Evolutionary conservation across 2,329 filamentous ascomycete species (phyloP), one percentile per base, ranked within the genome.

Genomic region (Colletotrichum siamense): DNA sequence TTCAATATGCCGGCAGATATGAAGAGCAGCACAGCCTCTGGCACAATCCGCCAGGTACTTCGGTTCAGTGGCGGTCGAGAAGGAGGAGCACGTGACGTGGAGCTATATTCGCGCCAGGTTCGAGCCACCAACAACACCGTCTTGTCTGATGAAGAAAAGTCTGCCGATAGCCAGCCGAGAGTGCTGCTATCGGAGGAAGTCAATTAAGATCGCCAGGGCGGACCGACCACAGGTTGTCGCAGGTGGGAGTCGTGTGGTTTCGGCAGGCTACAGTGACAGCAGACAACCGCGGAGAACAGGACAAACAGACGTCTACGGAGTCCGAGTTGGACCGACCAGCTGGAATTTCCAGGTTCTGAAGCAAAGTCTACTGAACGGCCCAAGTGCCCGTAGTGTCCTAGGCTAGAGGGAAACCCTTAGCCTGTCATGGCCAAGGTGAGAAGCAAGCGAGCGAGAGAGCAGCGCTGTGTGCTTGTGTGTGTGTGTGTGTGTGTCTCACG

Each of bases 41-140:
- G 92, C 9, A 87, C 83, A 28, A 92, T 90, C 8, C 86, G 86
- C 72, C 92, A 95, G 82, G 83, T 85, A 3, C 90, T 94, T 77
- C 82, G 79, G 8, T 91, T 94, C 77, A 85, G 85, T n/a, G 88
- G 89, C 8, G 80, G 89, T 8, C 79, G 77, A 6, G 79, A 77
- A 5, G 78, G 78, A 2, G 80, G 79, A 5, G 64, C 77, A 22
- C 52, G 62, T 79, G 78, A 28, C 78, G 79, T 62, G 65, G 84
- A 89, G 81, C 83, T 94, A 59, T 95, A 94, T 82, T 85, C 83
- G 73, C 87, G 93, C 24, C 86, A 90, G 65, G 89, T 94, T 30
- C 82, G 84, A 32, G 90, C 91, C 6, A 83, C 87, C 4, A 93
- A 93, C 81, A 86, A 88, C 64, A 90, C 87, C 1, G 81, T 93